Conservation (phyloP, 2,329 filamentous ascomycete genomes). For the Fonsecaea multimorphosa region DNA sequence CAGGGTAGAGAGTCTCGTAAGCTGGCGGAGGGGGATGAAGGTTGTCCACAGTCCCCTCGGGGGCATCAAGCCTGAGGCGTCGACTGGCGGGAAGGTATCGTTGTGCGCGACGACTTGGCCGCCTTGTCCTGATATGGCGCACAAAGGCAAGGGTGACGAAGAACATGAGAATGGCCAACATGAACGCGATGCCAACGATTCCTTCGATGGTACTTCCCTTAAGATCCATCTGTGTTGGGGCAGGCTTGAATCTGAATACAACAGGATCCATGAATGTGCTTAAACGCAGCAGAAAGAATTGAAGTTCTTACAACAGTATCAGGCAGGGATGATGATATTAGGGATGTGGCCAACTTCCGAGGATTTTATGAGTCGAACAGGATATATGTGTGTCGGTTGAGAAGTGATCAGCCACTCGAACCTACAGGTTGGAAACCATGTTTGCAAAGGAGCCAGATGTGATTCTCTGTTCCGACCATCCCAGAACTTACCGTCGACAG, state of each 20-base stretch:
- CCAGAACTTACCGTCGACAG: background rate
- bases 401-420: background rate
- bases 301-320: background rate
- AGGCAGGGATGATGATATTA: background rate
- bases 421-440: background rate
- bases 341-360: background rate
- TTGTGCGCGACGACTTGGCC: background rate
- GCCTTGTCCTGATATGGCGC: background rate
- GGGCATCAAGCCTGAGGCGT: background rate
- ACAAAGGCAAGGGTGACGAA: background rate
- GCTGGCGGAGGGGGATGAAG: background rate
- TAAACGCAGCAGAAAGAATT: background rate
- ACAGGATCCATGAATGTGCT: background rate
- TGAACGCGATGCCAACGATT: conserved; percentile 1
- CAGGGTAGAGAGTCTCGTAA: background rate
- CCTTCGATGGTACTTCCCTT: background rate
- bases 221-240: background rate
- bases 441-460: background rate
- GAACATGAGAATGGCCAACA: background rate
- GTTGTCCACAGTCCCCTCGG: background rate
- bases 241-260: background rate
- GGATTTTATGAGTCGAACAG: background rate
- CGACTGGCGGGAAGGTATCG: background rate
- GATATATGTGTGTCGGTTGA: background rate
- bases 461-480: background rate